A percentile compares a stretch with the other conserved stretches of the same genome.
Conservation (phyloP, 306 rosid genomes). For the Prunus campanulata region DNA sequence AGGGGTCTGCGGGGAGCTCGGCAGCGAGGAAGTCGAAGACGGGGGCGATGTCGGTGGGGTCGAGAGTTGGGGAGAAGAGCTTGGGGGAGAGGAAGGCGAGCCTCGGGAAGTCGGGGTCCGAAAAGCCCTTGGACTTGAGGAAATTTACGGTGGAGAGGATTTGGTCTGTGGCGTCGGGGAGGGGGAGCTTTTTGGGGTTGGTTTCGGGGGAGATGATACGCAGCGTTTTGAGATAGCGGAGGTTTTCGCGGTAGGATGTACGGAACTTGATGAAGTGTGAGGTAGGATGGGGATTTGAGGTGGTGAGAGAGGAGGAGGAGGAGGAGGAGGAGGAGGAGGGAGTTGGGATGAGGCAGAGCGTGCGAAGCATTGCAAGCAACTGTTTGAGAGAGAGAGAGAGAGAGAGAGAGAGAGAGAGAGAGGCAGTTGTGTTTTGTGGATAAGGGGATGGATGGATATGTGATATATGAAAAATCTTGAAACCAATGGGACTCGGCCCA, state of each 20-base stretch:
- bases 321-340: conserved; percentile 25
- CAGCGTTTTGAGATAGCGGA: conserved; percentile 68
- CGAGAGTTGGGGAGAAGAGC: conserved; percentile 49
- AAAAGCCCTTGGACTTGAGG: conserved; percentile 73
- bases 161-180: conserved; percentile 54
- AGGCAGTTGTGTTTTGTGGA: not conserved
- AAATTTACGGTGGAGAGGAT: conserved; percentile 50
- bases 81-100: conserved; percentile 52
- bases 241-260: conserved; percentile 64
- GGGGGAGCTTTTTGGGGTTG: conserved; percentile 47
- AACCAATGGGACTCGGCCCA: not conserved
- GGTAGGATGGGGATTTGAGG: not conserved
- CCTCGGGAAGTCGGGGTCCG: conserved; percentile 62
- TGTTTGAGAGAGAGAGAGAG: not conserved
- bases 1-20: conserved; percentile 41
- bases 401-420: not conserved
- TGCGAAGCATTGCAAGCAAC: conserved; percentile 8
- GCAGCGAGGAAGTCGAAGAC: conserved; percentile 51
- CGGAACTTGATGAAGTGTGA: conserved; percentile 61
- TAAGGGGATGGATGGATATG: not conserved
- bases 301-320: conserved; percentile 13
- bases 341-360: conserved; percentile 2
- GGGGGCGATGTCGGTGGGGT: conserved; percentile 47
- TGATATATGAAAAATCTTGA: no score
- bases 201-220: conserved; percentile 49